Conservation (phyloP, 352 stramenopile genomes). For the Globisporangium viniferum region DNA sequence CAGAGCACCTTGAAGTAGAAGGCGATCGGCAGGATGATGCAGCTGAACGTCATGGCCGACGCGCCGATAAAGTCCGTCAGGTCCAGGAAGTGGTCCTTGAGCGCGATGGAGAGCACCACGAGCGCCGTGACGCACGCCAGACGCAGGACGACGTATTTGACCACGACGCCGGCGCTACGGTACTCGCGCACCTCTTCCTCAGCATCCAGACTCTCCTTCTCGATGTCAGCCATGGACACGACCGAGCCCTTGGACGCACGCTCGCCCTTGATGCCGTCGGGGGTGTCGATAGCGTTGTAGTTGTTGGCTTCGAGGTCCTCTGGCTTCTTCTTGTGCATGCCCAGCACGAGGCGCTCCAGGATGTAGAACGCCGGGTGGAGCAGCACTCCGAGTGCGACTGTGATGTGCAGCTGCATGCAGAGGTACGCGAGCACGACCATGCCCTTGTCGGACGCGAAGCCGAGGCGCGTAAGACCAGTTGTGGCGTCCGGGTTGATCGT, state of each 20-base stretch:
- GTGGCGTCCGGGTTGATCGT: constrained; percentile 31
- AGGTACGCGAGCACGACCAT: constrained; percentile 50
- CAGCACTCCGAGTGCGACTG: constrained; percentile 31
- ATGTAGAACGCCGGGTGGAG: constrained; percentile 46
- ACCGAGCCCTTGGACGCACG: constrained; percentile 26
- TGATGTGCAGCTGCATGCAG: constrained; percentile 52
- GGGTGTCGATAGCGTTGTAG: constrained; percentile 11
- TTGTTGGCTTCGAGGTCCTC: constrained; percentile 20
- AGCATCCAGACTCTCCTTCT: constrained; percentile 33
- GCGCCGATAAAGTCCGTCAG: constrained; percentile 53
- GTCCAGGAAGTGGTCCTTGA: constrained; percentile 52
- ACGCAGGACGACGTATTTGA: constrained; percentile 48
- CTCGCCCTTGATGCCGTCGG: constrained; percentile 11
- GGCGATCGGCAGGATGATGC: too few relatives aligned
- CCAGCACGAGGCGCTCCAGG: constrained; percentile 51
- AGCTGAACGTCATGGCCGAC: constrained; percentile 21
- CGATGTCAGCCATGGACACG: constrained; percentile 29
- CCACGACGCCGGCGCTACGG: constrained; percentile 25
- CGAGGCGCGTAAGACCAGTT: constrained; percentile 31
- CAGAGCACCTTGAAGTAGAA: too few relatives aligned
- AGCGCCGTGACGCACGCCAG: constrained; percentile 26
- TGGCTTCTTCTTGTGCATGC: constrained; percentile 47
- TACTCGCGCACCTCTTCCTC: constrained; percentile 46
- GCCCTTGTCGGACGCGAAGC: constrained; percentile 42
- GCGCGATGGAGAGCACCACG: constrained; percentile 31